These are phyloP conservation scores for Nemania sp. DNA, from an alignment of 2,329 filamentous ascomycete genomes.

Conservation along the genomic window DNA sequence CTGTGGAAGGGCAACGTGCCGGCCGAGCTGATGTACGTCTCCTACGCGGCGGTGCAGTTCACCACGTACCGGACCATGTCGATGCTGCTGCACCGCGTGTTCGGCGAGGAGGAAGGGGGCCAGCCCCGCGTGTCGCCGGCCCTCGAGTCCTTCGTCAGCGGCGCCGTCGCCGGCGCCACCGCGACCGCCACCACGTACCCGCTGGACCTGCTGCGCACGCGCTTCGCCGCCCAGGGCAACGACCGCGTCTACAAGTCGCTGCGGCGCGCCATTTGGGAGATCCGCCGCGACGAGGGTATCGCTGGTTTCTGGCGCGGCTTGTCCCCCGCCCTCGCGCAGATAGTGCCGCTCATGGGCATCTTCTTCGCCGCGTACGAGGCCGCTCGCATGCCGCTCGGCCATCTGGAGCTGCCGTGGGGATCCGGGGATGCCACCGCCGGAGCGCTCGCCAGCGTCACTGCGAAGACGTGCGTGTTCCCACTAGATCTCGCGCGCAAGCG, in stretches of 20 bases:
- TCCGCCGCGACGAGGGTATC: slow-evolving; percentile 72
- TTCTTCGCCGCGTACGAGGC: slow-evolving; percentile 92
- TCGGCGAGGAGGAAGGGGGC: slow-evolving; percentile 39
- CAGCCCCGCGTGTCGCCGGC: slow-evolving; percentile 62
- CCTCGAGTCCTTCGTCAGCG: slow-evolving; percentile 80
- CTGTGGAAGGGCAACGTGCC: slow-evolving; percentile 99
- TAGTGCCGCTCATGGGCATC: slow-evolving; percentile 94
- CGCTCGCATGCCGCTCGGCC: slow-evolving; percentile 62
- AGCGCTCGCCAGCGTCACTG: slow-evolving; percentile 73
- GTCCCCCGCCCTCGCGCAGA: slow-evolving; percentile 79
- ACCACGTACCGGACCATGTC: slow-evolving; percentile 79
- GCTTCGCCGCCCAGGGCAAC: slow-evolving; percentile 92
- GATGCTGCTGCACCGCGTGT: slow-evolving; percentile 62
- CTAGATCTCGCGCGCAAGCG: slow-evolving; percentile 91
- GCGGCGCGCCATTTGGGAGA: slow-evolving; percentile 68
- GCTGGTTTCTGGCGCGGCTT: slow-evolving; percentile 87
- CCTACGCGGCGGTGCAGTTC: slow-evolving; percentile 89
- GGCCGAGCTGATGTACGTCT: slow-evolving; percentile 90
- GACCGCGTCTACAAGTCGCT: slow-evolving; percentile 78
- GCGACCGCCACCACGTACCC: slow-evolving; percentile 89
- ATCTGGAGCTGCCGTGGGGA: slow-evolving; percentile 66
- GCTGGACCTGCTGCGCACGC: slow-evolving; percentile 86
- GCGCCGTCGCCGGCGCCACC: slow-evolving; percentile 78
- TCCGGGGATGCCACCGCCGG: slow-evolving; percentile 84
- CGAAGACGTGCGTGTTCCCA: slow-evolving; percentile 91